phyloP scores from a whole-genome alignment of 1,284 basidiomycete genomes.

The Malassezia cuniculi region DNA sequence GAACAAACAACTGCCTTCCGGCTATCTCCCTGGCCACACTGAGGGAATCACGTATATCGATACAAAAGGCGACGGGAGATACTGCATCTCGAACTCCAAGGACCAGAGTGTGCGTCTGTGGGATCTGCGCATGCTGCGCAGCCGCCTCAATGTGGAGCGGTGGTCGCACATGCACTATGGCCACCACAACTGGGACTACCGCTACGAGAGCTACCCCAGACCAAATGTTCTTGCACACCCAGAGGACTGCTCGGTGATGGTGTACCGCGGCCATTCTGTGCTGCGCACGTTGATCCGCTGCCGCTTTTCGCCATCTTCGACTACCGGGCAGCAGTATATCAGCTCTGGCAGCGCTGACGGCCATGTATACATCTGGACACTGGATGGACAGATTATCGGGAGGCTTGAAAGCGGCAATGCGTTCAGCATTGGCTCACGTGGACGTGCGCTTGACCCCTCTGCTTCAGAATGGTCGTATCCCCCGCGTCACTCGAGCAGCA shows the following conservation, averaged over 20 bases:
- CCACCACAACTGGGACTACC: conserved; percentile 63
- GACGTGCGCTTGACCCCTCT: too few relatives aligned
- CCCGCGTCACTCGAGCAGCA: neutral
- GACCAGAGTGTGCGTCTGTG: conserved; percentile 84
- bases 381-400: conserved; percentile 73
- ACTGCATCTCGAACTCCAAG: conserved; percentile 92
- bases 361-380: conserved; percentile 66
- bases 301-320: conserved; percentile 81
- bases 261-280: conserved; percentile 77
- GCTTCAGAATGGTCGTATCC: too few relatives aligned
- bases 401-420: too few relatives aligned
- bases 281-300: conserved; percentile 84
- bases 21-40: conserved; percentile 83
- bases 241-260: conserved; percentile 85
- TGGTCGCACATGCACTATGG: conserved; percentile 54
- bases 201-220: conserved; percentile 49
- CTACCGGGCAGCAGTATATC: conserved; percentile 81
- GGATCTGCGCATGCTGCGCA: conserved; percentile 86
- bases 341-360: conserved; percentile 80
- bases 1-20: conserved; percentile 64
- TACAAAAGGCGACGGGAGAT: conserved; percentile 66
- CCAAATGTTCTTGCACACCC: conserved; percentile 56
- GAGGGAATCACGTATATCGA: conserved; percentile 50
- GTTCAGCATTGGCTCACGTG: too few relatives aligned
- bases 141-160: conserved; percentile 55